These are phyloP conservation scores for Lichenothelia convexa DNA, from an alignment of 495 filamentous ascomycete species.

Conservation along the genomic window DNA sequence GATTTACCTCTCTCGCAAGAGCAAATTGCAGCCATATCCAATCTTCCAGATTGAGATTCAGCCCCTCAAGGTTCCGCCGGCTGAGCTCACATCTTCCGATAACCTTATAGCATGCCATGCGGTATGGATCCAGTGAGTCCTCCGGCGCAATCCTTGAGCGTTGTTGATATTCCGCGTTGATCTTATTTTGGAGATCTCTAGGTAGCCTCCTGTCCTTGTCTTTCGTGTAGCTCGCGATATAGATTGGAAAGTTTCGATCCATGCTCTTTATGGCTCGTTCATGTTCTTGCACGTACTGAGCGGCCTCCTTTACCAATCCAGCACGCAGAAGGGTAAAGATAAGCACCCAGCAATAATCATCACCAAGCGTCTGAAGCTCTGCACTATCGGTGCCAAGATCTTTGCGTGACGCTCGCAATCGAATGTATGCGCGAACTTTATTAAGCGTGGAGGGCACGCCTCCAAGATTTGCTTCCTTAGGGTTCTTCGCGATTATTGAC, in stretches of 20 bases:
- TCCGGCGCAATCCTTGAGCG: constrained; percentile 67
- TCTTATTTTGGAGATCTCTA: constrained; percentile 61
- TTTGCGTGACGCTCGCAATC: constrained; percentile 53
- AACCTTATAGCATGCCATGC: constrained; percentile 95
- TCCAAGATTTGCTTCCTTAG: constrained; percentile 73
- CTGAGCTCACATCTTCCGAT: constrained; percentile 83
- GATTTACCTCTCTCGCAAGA: constrained; percentile 72
- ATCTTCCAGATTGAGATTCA: constrained; percentile 71
- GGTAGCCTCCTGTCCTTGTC: constrained; percentile 51
- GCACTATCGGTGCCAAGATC: constrained; percentile 60
- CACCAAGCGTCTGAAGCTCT: constrained; percentile 52
- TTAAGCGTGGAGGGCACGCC: constrained; percentile 72
- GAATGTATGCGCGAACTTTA: constrained; percentile 82
- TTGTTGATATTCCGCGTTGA: constrained; percentile 76
- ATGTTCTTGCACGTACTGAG: constrained; percentile 66
- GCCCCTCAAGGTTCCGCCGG: constrained; percentile 58
- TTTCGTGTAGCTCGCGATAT: constrained; percentile 64
- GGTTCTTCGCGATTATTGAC: constrained; percentile 56
- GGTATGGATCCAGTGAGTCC: constrained; percentile 79
- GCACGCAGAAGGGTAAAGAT: constrained; percentile 83
- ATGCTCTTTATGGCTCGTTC: constrained; percentile 62
- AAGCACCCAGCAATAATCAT: constrained; percentile 80
- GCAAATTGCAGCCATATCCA: constrained; percentile 96
- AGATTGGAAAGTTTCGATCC: constrained; percentile 78
- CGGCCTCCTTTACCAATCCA: constrained; percentile 68